Evolutionary conservation across 2,329 filamentous ascomycete genomes (phyloP), one percentile per base, ranked within the genome.

Genomic region (Aureobasidium melanogenum): DNA sequence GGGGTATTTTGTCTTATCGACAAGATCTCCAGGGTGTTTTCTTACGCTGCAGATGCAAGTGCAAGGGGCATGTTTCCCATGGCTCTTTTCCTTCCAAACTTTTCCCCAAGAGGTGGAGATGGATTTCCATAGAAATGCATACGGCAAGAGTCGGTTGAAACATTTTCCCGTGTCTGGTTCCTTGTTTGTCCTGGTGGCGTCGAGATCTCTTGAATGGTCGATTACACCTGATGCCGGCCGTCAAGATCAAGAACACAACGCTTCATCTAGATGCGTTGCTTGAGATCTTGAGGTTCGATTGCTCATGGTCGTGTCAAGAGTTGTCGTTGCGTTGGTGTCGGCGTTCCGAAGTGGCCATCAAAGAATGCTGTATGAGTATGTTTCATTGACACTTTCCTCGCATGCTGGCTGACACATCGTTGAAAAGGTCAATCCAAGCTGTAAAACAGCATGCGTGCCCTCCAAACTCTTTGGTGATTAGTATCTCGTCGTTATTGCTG

Each of bases 101-200:
- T 51, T 38, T 28, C 4, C 14, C 24, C 6, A 39, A 54, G 22
- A 39, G 34, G 34, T 26, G 24, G 50, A 54, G 36, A 39, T 39
- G 36, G 15, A 41, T 54, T 28, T 41, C 30, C 34, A 54, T 54
- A 54, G 50, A 54, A 55, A 55, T 55, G 52, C 26, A 55, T 26
- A 44, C 39, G 52, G 52, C 52, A 43, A 55, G 52, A 55, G 52
- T 55, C 52, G 52, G 38, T 43, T 55, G 38, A 55, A 32, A 43
- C 8, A 38, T 55, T 54, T 41, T 41, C 30, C 50, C 41, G 50
- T 54, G 39, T 24, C 50, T 30, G 34, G 34, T 54, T 39, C 34
- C 36, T 54, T 54, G 24, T 22, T 39, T 41, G 28, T 48, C 24
- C 17, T 26, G 34, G 36, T 54, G 50, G 24, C 30, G 14, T 41